A percentile compares a stretch with the other conserved stretches of the same genome.
These are phyloP conservation scores for Boletus tomentosulus DNA, from an alignment of 768 basidiomycete genomes.

Conservation along the genomic window DNA sequence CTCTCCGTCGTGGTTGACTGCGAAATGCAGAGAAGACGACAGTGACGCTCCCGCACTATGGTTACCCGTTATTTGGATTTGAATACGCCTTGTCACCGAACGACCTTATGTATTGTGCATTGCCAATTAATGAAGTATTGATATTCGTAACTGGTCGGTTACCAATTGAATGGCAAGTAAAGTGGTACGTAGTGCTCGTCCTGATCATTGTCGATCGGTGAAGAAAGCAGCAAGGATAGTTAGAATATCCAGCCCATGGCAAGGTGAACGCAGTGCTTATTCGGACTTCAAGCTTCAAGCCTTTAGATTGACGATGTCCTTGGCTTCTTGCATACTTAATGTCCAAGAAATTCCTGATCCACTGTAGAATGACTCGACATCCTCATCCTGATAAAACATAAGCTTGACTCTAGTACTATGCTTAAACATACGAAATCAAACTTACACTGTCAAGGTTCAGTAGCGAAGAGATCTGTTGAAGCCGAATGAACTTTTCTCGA, in stretches of 20 bases:
- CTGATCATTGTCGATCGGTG: background rate
- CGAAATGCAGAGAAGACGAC: background rate
- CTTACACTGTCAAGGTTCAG: conserved; percentile 79
- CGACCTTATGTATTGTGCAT: conserved; percentile 3
- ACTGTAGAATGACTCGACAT: conserved; percentile 91
- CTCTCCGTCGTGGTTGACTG: conserved; percentile 65
- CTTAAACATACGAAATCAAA: background rate
- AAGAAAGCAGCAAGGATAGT: background rate
- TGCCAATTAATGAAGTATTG: background rate
- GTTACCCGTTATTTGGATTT: conserved; percentile 5
- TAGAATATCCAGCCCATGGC: background rate
- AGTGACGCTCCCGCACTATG: background rate
- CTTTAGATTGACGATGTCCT: conserved; percentile 60
- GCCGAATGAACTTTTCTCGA: conserved; percentile 83
- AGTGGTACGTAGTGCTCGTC: background rate
- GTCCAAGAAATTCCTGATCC: conserved; percentile 91
- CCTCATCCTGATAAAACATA: conserved; percentile 66
- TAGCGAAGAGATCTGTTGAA: conserved; percentile 91
- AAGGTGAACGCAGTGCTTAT: background rate
- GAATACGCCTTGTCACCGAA: conserved; percentile 2
- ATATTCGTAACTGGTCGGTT: background rate
- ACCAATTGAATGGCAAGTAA: background rate
- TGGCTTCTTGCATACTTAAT: conserved; percentile 72
- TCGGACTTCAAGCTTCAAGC: conserved; percentile 11
- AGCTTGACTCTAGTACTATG: background rate